phyloP scores from a whole-genome alignment of 2,329 filamentous ascomycete species.

The Pyrenophora seminiperda region DNA sequence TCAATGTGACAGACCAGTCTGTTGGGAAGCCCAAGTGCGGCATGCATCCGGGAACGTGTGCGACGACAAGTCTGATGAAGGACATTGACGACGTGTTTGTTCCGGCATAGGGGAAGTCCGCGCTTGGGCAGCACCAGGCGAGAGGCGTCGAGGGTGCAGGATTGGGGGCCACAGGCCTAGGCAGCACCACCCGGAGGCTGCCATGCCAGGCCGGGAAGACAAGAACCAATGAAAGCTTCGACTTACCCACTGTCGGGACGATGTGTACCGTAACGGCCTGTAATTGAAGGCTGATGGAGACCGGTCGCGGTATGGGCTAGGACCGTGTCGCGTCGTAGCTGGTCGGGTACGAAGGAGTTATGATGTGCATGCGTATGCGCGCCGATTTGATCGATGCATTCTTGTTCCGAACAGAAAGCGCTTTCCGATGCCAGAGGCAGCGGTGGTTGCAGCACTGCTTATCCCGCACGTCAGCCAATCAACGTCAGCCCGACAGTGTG shows the following conservation, averaged over 20 bases:
- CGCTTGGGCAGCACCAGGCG: constrained; percentile 45
- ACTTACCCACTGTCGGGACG: constrained; percentile 63
- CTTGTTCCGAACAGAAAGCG: constrained; percentile 52
- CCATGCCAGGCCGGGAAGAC: constrained; percentile 40
- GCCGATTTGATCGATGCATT: constrained; percentile 54
- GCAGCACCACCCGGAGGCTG: constrained; percentile 45
- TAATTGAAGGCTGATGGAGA: constrained; percentile 55
- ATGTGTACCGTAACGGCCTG: constrained; percentile 58
- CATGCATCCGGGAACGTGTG: constrained; percentile 48
- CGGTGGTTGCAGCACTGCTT: constrained; percentile 52
- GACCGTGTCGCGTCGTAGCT: constrained; percentile 57
- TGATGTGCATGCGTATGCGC: constrained; percentile 56
- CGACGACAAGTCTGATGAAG: constrained; percentile 42
- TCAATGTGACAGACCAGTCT: constrained; percentile 51
- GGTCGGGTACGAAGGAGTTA: constrained; percentile 54
- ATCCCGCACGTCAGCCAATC: constrained; percentile 51
- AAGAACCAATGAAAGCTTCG: constrained; percentile 47
- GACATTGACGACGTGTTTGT: constrained; percentile 51
- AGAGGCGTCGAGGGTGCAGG: constrained; percentile 44
- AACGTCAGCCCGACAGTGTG: constrained; percentile 31
- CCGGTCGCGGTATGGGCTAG: constrained; percentile 54
- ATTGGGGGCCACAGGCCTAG: constrained; percentile 44
- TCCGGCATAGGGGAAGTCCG: constrained; percentile 46
- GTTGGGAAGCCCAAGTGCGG: constrained; percentile 46
- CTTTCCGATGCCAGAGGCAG: constrained; percentile 51